A percentile compares a stretch with the other conserved stretches of the same genome.
phyloP scores from a whole-genome alignment of 1,284 basidiomycete genomes.

The Boletus sp. region DNA sequence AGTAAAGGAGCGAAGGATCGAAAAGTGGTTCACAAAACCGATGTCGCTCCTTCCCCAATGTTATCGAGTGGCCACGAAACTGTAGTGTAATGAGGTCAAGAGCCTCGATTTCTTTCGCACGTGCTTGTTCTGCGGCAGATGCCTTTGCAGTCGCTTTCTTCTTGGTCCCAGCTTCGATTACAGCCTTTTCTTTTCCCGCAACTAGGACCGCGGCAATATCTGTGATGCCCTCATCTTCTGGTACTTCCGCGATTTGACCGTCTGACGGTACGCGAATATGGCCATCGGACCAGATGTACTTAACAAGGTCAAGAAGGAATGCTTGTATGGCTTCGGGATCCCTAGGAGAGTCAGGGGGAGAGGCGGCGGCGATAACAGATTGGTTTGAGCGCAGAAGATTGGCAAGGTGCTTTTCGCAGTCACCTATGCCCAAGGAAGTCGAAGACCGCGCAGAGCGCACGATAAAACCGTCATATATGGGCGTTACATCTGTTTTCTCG shows the following conservation, averaged over 20 bases:
- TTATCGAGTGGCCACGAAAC: slow-evolving; percentile 68
- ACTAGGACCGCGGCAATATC: slow-evolving; percentile 81
- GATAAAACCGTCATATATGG: slow-evolving; percentile 78
- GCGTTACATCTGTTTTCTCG: slow-evolving; percentile 71
- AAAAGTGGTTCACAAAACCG: slow-evolving; percentile 89
- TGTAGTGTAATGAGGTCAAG: slow-evolving; percentile 75
- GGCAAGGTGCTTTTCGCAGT: slow-evolving; percentile 77
- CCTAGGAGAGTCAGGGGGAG: slow-evolving; percentile 46
- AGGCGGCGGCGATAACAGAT: slow-evolving; percentile 61
- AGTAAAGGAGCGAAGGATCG: slow-evolving; percentile 56
- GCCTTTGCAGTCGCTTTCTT: slow-evolving; percentile 73
- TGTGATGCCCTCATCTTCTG: slow-evolving; percentile 84
- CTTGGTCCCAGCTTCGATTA: slow-evolving; percentile 77
- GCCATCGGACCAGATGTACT: slow-evolving; percentile 56
- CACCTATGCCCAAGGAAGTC: slow-evolving; percentile 62
- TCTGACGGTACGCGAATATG: slow-evolving; percentile 68
- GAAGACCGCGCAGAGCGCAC: slow-evolving; percentile 56
- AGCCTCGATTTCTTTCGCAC: slow-evolving; percentile 76
- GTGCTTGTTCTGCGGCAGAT: slow-evolving; percentile 73
- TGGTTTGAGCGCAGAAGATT: slow-evolving; percentile 65
- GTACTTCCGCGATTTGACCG: slow-evolving; percentile 54
- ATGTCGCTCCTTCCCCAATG: slow-evolving; percentile 84
- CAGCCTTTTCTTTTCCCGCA: slow-evolving; percentile 75
- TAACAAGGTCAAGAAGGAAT: slow-evolving; percentile 55
- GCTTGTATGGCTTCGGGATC: slow-evolving; percentile 44